These are phyloP conservation scores for Asterochloris erici DNA, from an alignment of 139 green algal genomes.

Conservation along the genomic window DNA sequence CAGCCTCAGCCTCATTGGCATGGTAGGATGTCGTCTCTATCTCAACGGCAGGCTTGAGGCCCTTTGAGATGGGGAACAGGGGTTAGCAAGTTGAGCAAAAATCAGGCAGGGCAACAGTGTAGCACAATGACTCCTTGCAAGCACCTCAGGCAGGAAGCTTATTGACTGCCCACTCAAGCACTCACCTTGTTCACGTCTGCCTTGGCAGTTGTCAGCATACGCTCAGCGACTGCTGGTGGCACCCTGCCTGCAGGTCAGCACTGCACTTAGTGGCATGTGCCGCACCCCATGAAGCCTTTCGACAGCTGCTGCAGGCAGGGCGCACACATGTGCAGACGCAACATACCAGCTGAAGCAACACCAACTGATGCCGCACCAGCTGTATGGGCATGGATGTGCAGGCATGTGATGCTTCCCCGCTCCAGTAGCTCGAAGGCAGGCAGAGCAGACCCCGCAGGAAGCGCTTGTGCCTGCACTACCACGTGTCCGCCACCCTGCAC, in stretches of 20 bases:
- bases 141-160: too few species aligned
- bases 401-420: conserved; percentile 30
- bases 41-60: not conserved
- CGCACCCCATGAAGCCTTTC: not conserved
- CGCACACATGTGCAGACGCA: too few species aligned
- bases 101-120: too few species aligned
- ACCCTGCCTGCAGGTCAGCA: conserved; percentile 1
- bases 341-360: not conserved
- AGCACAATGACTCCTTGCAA: too few species aligned
- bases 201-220: conserved; percentile 41
- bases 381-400: conserved; percentile 40
- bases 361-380: conserved; percentile 25
- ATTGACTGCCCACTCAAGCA: not conserved
- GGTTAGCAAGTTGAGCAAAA: not conserved
- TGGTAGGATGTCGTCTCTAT: conserved; percentile 14
- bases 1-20: conserved; percentile 24
- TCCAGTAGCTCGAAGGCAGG: conserved; percentile 52
- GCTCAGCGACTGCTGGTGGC: conserved; percentile 2
- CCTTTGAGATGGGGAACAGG: not conserved
- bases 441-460: conserved; percentile 38
- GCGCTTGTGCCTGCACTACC: conserved; percentile 19
- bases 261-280: not conserved
- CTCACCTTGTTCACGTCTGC: conserved; percentile 6
- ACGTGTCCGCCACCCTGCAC: conserved; percentile 52
- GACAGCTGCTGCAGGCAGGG: not conserved